A percentile compares a stretch with the other conserved stretches of the same genome.
Conservation (phyloP, 2,329 filamentous ascomycete species). For the Aspergillus ustus region DNA sequence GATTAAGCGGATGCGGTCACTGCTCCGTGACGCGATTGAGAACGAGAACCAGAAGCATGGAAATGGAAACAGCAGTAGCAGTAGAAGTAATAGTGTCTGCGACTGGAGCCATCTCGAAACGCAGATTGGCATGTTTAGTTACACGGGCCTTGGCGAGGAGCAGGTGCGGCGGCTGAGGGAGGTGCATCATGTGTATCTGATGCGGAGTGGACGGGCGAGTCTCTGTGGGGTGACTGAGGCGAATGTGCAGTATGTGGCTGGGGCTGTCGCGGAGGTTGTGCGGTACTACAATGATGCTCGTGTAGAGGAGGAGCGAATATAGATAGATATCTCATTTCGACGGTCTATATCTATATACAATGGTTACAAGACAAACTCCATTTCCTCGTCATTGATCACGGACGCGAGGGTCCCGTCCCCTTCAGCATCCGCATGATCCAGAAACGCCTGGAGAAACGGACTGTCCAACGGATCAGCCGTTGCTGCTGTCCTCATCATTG, state of each 20-base stretch:
- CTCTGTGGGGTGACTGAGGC: conserved; percentile 45
- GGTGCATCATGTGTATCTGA: conserved; percentile 49
- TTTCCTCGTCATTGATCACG: too few species aligned
- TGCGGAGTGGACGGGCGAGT: conserved; percentile 45
- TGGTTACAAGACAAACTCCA: too few species aligned
- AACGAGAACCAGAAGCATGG: conserved; percentile 76
- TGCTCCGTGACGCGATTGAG: conserved; percentile 74
- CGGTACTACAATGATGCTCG: conserved; percentile 25
- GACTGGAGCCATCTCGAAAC: conserved; percentile 93
- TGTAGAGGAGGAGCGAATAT: too few species aligned
- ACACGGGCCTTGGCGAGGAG: conserved; percentile 55
- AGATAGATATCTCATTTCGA: too few species aligned
- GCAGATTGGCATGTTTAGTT: conserved; percentile 89
- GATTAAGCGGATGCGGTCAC: conserved; percentile 87
- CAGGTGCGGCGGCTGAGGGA: conserved; percentile 49
- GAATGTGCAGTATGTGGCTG: conserved; percentile 45
- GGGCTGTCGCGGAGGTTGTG: conserved; percentile 42
- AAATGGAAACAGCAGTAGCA: too few species aligned
- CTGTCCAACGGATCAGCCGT: too few species aligned
- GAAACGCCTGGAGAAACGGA: too few species aligned
- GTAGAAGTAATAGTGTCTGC: too few species aligned
- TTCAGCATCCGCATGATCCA: too few species aligned
- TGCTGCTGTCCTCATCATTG: too few species aligned
- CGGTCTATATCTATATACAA: too few species aligned
- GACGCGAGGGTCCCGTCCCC: too few species aligned